Percentiles rank a stretch among this genome's conserved stretches.
These are phyloP conservation scores for Solanum bulbocastanum DNA, from an alignment of 257 asterid genomes.

Conservation along the genomic window DNA sequence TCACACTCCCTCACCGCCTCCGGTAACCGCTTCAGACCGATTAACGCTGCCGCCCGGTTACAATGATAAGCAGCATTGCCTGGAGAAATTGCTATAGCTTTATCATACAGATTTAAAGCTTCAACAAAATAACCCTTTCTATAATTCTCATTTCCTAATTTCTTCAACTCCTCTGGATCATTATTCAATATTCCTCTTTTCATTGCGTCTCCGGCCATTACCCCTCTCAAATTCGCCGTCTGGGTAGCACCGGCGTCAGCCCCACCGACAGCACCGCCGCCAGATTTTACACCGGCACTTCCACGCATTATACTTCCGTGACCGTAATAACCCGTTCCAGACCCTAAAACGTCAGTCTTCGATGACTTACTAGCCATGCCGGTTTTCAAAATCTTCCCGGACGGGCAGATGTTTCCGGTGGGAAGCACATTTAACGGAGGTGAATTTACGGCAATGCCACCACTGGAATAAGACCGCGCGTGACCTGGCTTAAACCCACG, in stretches of 20 bases:
- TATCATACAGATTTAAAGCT: constrained; percentile 66
- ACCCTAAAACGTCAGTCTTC: constrained; percentile 52
- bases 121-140: constrained; percentile 52
- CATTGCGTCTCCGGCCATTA: background rate
- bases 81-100: constrained; percentile 60
- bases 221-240: constrained; percentile 24
- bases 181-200: background rate
- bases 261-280: constrained; percentile 1
- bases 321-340: constrained; percentile 56
- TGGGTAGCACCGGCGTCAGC: background rate
- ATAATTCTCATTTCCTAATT: constrained; percentile 63
- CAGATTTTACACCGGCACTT: constrained; percentile 23
- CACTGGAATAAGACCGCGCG: constrained; percentile 48
- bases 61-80: constrained; percentile 63
- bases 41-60: constrained; percentile 78
- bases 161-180: constrained; percentile 86
- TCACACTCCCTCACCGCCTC: constrained; percentile 80
- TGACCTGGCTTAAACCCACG: constrained; percentile 33
- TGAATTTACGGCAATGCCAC: constrained; percentile 43
- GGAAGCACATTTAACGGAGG: constrained; percentile 42
- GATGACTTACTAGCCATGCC: constrained; percentile 43
- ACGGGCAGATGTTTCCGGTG: constrained; percentile 71
- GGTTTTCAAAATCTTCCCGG: constrained; percentile 48
- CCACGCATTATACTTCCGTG: constrained; percentile 82
- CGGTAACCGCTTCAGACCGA: constrained; percentile 43